phyloP scores from a whole-genome alignment of 257 asterid genomes.

The Thymus quinquecostatus region DNA sequence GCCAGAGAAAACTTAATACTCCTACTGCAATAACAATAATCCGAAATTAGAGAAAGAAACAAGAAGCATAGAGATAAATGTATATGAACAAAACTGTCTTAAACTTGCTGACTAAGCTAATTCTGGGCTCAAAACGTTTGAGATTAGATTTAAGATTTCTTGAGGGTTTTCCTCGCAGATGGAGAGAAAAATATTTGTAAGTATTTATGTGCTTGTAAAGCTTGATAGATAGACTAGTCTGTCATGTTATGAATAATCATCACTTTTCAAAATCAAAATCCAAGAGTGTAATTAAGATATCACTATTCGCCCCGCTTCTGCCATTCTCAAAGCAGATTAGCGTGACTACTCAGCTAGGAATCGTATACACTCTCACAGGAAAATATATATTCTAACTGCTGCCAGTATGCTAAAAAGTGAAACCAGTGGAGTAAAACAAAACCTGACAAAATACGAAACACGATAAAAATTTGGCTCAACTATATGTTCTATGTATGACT shows the following conservation, averaged over 20 bases:
- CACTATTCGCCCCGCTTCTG: constrained; percentile 6
- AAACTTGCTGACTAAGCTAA: background rate
- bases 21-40: constrained; percentile 60
- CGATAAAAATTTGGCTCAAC: constrained; percentile 11
- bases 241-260: constrained; percentile 15
- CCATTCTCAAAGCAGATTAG: constrained; percentile 10
- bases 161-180: constrained; percentile 2
- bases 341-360: background rate
- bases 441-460: background rate
- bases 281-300: background rate
- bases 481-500: constrained; percentile 8
- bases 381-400: background rate
- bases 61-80: constrained; percentile 1
- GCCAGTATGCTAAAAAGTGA: background rate
- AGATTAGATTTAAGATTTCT: constrained; percentile 9
- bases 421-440: constrained; percentile 12
- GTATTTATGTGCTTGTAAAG: constrained; percentile 20
- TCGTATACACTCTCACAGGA: background rate
- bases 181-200: constrained; percentile 12
- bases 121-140: constrained; percentile 13
- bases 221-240: constrained; percentile 23
- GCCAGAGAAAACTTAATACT: constrained; percentile 66
- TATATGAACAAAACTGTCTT: background rate
- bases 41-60: constrained; percentile 27
- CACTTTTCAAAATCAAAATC: constrained; percentile 10